These are phyloP conservation scores for Erysimum cheiranthoides DNA, from an alignment of 345 rosid genomes.

Conservation along the genomic window DNA sequence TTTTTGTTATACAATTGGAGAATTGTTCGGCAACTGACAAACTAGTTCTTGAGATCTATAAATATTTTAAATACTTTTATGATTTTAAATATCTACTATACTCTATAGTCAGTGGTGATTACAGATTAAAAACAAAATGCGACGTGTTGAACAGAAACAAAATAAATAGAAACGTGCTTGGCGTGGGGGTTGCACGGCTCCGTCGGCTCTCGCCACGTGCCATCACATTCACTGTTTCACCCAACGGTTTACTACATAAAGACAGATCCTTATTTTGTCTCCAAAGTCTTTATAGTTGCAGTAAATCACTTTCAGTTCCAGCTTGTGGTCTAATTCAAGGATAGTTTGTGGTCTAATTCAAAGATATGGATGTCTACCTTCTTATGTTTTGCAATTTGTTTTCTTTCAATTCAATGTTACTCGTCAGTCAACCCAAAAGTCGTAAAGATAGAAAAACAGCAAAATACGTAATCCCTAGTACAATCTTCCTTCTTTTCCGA, in stretches of 20 bases:
- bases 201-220: slow-evolving; percentile 29
- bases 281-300: not conserved
- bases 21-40: too few species aligned
- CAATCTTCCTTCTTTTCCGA: not conserved
- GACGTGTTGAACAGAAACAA: not conserved
- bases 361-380: not conserved
- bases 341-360: not conserved
- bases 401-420: slow-evolving; percentile 4
- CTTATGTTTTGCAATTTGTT: not conserved
- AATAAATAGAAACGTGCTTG: slow-evolving; percentile 13
- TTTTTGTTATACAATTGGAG: too few species aligned
- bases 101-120: too few species aligned
- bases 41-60: too few species aligned
- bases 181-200: slow-evolving; percentile 38
- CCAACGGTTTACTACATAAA: slow-evolving; percentile 16
- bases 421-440: slow-evolving; percentile 8
- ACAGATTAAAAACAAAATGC: not conserved
- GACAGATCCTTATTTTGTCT: not conserved
- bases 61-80: too few species aligned
- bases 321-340: slow-evolving; percentile 10
- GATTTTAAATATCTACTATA: too few species aligned
- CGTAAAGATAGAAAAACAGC: not conserved
- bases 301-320: not conserved
- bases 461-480: not conserved
- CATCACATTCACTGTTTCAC: slow-evolving; percentile 3